phyloP scores from a whole-genome alignment of 441 rosid species.

The Viola pubescens region DNA sequence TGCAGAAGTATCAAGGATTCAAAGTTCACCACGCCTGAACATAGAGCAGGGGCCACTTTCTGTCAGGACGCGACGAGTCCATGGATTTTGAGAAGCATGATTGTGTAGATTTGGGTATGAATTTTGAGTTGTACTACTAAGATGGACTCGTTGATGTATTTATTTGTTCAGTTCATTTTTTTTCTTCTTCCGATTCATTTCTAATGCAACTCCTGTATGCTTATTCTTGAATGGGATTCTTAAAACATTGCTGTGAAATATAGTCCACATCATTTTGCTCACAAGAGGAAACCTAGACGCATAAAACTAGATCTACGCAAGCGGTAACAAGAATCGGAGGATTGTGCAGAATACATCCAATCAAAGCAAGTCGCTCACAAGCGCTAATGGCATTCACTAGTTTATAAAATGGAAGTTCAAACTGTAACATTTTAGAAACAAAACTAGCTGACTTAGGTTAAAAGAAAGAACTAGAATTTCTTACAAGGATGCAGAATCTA shows the following conservation, averaged over 20 bases:
- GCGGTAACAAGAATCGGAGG: no score
- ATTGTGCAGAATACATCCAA: no score
- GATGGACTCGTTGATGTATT: neutral
- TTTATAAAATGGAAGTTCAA: neutral
- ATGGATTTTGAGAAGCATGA: constrained; percentile 34
- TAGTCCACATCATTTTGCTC: no score
- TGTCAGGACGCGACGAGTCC: constrained; percentile 48
- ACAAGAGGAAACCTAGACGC: no score
- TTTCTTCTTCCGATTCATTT: no score
- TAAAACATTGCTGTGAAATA: no score
- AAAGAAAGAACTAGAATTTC: neutral
- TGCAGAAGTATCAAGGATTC: constrained; percentile 25
- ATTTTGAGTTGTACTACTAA: neutral
- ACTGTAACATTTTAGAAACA: neutral
- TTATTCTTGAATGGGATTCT: no score
- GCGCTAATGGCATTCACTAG: no score
- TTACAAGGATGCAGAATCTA: constrained; percentile 22
- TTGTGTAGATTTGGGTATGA: neutral
- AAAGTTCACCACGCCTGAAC: constrained; percentile 18
- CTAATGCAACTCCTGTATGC: no score
- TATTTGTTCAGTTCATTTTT: neutral
- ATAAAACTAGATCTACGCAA: no score
- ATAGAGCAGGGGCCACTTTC: constrained; percentile 43
- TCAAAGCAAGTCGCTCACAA: no score
- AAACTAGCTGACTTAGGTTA: neutral